These are phyloP conservation scores for Globisporangium splendens DNA, from an alignment of 352 stramenopile species.

Conservation along the genomic window DNA sequence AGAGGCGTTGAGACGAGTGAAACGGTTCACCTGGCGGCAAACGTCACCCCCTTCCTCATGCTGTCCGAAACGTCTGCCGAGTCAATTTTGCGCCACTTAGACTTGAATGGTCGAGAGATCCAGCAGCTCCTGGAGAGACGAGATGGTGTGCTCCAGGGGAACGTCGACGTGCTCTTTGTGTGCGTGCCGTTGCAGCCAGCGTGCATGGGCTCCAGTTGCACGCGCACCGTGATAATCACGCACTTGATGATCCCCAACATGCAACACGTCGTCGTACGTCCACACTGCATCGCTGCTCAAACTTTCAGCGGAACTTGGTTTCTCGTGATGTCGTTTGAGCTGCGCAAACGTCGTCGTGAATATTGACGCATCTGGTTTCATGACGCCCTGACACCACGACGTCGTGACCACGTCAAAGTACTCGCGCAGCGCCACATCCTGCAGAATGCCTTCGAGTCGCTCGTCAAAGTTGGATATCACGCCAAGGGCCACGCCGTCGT, in stretches of 20 bases:
- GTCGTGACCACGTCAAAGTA: slow-evolving; percentile 58
- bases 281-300: neutral
- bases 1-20: neutral
- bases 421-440: slow-evolving; percentile 31
- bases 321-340: slow-evolving; percentile 20
- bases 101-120: too few relatives aligned
- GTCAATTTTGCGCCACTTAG: neutral
- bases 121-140: slow-evolving; percentile 24
- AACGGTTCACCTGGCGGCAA: slow-evolving; percentile 4
- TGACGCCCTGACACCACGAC: slow-evolving; percentile 42
- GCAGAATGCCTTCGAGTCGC: slow-evolving; percentile 43
- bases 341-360: slow-evolving; percentile 49
- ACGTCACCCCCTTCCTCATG: slow-evolving; percentile 3
- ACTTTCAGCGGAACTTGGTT: too few relatives aligned
- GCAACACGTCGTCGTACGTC: slow-evolving; percentile 28
- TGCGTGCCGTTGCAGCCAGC: slow-evolving; percentile 30
- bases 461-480: slow-evolving; percentile 85
- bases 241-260: slow-evolving; percentile 56
- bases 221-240: slow-evolving; percentile 55
- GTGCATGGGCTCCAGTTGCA: slow-evolving; percentile 34
- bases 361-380: slow-evolving; percentile 58
- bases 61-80: neutral
- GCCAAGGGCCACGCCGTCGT: slow-evolving; percentile 29
- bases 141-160: slow-evolving; percentile 21
- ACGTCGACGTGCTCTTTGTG: slow-evolving; percentile 7